Evolutionary conservation across 805 yeast species (phyloP).

Genomic region (Candida awuae): DNA sequence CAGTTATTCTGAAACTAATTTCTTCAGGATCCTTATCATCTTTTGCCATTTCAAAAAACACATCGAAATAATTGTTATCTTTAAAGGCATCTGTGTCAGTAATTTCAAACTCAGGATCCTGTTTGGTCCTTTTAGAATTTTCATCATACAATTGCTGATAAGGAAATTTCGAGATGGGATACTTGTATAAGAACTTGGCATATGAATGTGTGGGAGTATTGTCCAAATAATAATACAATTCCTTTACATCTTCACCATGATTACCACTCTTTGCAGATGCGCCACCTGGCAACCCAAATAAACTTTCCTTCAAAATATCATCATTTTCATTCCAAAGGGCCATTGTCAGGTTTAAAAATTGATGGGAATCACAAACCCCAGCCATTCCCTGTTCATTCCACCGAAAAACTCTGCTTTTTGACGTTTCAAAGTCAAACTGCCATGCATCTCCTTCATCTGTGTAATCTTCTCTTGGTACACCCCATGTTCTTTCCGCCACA

Average conservation of each 20-base stretch:
- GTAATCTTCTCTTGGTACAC: slow-evolving; percentile 82
- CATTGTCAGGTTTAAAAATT: slow-evolving; percentile 63
- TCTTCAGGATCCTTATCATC: slow-evolving; percentile 75
- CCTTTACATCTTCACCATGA: slow-evolving; percentile 94
- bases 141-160: slow-evolving; percentile 65
- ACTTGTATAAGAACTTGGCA: slow-evolving; percentile 85
- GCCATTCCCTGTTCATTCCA: slow-evolving; percentile 97
- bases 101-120: slow-evolving; percentile 71
- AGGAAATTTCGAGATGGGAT: slow-evolving; percentile 82
- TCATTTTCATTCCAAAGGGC: slow-evolving; percentile 92
- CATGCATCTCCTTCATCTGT: slow-evolving; percentile 84
- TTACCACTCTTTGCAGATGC: slow-evolving; percentile 65
- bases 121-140: slow-evolving; percentile 56
- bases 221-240: slow-evolving; percentile 75
- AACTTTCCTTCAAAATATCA: slow-evolving; percentile 72
- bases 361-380: slow-evolving; percentile 82
- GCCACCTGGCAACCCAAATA: slow-evolving; percentile 77
- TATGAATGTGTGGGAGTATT: slow-evolving; percentile 91
- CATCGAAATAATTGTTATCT: slow-evolving; percentile 73
- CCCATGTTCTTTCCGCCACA: slow-evolving; percentile 82
- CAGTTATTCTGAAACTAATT: slow-evolving; percentile 74
- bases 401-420: slow-evolving; percentile 70
- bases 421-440: slow-evolving; percentile 83
- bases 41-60: slow-evolving; percentile 85
- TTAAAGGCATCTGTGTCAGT: slow-evolving; percentile 73